Evolutionary conservation across 345 rosid genomes (phyloP).

Genomic region (Dipteronia dyeriana): DNA sequence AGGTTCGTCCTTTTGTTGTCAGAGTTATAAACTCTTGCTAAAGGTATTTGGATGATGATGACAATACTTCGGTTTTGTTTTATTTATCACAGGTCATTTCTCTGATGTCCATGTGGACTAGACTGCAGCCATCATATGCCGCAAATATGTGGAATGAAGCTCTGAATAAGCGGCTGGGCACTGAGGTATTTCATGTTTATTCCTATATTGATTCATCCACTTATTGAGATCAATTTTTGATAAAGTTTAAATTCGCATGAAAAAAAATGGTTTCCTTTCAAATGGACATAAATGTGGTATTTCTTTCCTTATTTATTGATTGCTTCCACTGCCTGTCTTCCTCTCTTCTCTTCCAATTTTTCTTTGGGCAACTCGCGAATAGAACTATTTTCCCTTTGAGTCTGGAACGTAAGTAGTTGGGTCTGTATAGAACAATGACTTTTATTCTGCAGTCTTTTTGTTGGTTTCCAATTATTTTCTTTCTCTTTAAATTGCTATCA

Average conservation of each 20-base stretch:
- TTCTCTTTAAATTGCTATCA: background rate
- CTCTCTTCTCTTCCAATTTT: background rate
- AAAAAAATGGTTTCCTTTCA: background rate
- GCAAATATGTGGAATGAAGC: constrained; percentile 99
- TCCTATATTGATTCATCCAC: background rate
- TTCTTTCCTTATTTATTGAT: background rate
- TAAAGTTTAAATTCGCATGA: background rate
- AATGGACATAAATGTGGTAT: background rate
- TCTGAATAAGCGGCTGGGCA: constrained; percentile 84
- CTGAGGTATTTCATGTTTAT: constrained; percentile 59
- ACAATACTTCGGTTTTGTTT: background rate
- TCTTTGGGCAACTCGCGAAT: background rate
- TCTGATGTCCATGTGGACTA: constrained; percentile 99
- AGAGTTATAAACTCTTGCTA: background rate
- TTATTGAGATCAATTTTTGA: background rate
- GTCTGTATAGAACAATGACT: background rate
- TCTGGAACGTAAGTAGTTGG: background rate
- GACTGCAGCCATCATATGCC: constrained; percentile 96
- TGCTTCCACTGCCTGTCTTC: background rate
- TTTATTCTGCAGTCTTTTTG: background rate
- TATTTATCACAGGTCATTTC: constrained; percentile 72
- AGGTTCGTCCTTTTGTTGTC: background rate
- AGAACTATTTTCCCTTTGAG: background rate
- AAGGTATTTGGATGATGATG: background rate
- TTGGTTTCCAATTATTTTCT: background rate